Conservation (phyloP, 148 eudicot genomes). For the Diospyros lotus region DNA sequence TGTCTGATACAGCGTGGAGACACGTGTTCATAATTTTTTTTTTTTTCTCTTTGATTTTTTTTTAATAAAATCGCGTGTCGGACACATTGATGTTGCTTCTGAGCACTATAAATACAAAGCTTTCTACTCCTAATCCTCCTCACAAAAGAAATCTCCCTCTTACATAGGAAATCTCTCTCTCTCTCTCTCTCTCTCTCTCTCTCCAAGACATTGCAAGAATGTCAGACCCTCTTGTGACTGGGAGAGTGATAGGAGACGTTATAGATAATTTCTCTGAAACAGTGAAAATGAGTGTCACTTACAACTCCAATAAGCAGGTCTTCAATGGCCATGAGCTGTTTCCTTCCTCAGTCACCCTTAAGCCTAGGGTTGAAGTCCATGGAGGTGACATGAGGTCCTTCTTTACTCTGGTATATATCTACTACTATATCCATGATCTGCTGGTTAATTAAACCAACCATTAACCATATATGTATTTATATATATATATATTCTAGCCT, state of each 20-base stretch:
- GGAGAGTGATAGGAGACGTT: constrained; percentile 49
- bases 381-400: constrained; percentile 54
- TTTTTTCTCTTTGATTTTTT: not conserved
- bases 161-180: not conserved
- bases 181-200: constrained; percentile 1
- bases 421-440: not conserved
- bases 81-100: not conserved
- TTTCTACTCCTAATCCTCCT: not conserved
- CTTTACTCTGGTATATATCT: constrained; percentile 41
- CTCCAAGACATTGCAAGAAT: constrained; percentile 24
- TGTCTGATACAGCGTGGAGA: too few species aligned
- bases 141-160: not conserved
- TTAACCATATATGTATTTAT: too few species aligned
- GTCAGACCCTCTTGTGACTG: constrained; percentile 33
- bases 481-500: too few species aligned
- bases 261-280: constrained; percentile 29
- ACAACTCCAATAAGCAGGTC: constrained; percentile 41
- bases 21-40: too few species aligned
- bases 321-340: constrained; percentile 51
- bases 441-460: too few species aligned
- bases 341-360: constrained; percentile 36
- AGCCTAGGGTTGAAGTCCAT: constrained; percentile 47
- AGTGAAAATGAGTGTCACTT: constrained; percentile 35
- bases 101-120: not conserved
- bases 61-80: not conserved